phyloP scores from a whole-genome alignment of 352 stramenopile genomes.

The Stramenopiles sp. region DNA sequence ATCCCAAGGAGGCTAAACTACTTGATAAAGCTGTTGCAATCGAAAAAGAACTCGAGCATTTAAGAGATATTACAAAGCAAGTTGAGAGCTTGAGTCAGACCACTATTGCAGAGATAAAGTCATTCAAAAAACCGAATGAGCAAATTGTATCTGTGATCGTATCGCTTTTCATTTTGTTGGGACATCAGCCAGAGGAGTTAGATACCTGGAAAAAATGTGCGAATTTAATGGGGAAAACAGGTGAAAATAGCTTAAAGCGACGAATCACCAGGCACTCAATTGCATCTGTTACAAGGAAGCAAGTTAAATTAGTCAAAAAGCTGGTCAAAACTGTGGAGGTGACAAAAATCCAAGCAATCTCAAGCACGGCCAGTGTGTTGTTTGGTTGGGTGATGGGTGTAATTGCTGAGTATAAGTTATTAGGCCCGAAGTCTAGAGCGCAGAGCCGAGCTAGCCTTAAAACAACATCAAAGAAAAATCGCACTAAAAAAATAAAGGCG shows the following conservation, averaged over 20 bases:
- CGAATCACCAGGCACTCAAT: background rate
- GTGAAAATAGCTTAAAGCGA: background rate
- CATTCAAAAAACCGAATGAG: background rate
- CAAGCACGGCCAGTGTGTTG: background rate
- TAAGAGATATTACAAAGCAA: background rate
- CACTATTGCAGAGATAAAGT: background rate
- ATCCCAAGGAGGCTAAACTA: background rate
- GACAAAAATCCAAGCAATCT: background rate
- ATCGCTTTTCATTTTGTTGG: background rate
- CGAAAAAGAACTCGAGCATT: background rate
- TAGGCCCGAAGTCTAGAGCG: background rate
- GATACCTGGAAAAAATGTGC: background rate
- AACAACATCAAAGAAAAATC: background rate
- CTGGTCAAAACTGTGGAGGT: background rate
- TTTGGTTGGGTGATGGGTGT: background rate
- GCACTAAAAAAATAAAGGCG: background rate
- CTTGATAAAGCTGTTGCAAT: background rate
- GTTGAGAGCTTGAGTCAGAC: background rate
- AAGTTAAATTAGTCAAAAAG: background rate
- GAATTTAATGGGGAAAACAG: background rate
- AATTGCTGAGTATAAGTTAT: background rate
- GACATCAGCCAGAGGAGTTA: background rate
- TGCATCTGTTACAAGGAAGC: background rate
- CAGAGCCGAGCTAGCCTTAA: background rate
- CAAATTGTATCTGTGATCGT: background rate